These are phyloP conservation scores for Hyaloscypha finlandica DNA, from an alignment of 495 filamentous ascomycete species.

Conservation along the genomic window DNA sequence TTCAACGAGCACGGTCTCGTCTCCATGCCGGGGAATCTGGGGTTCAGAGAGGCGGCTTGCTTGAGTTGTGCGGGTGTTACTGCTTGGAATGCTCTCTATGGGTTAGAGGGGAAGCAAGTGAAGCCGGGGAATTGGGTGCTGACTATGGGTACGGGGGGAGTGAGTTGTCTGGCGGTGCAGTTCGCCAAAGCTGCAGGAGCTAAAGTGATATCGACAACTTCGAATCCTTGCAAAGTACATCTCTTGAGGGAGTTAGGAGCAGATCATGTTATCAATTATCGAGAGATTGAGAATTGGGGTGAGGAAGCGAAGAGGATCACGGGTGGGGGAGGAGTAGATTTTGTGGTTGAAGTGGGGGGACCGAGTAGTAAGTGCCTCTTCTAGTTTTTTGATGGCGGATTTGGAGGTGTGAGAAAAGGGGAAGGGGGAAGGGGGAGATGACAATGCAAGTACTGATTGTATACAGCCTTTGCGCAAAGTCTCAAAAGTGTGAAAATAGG, in stretches of 20 bases:
- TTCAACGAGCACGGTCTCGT: conserved; percentile 74
- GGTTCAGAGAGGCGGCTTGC: conserved; percentile 63
- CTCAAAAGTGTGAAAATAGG: too few species aligned
- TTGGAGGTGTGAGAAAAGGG: conserved; percentile 27
- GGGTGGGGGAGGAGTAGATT: conserved; percentile 61
- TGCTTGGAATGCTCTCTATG: conserved; percentile 82
- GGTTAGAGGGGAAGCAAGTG: conserved; percentile 53
- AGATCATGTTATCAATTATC: conserved; percentile 80
- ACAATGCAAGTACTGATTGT: too few species aligned
- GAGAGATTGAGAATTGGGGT: conserved; percentile 70
- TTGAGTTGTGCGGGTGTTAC: conserved; percentile 76
- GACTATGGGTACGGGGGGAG: conserved; percentile 81
- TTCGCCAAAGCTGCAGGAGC: conserved; percentile 86
- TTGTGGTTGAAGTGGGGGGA: conserved; percentile 75
- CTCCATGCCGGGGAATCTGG: conserved; percentile 61
- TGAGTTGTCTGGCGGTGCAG: conserved; percentile 77
- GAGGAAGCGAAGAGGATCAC: conserved; percentile 70
- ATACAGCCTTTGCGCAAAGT: too few species aligned
- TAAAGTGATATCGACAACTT: conserved; percentile 75
- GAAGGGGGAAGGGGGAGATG: too few species aligned
- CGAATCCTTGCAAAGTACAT: conserved; percentile 57
- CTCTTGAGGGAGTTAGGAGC: conserved; percentile 71
- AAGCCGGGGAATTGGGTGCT: conserved; percentile 71
- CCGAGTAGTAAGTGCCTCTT: conserved; percentile 52
- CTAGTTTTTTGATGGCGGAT: conserved; percentile 63